Base-by-base conservation (phyloP, 768 basidiomycete species). In the Lanmaoa rubissima region DNA sequence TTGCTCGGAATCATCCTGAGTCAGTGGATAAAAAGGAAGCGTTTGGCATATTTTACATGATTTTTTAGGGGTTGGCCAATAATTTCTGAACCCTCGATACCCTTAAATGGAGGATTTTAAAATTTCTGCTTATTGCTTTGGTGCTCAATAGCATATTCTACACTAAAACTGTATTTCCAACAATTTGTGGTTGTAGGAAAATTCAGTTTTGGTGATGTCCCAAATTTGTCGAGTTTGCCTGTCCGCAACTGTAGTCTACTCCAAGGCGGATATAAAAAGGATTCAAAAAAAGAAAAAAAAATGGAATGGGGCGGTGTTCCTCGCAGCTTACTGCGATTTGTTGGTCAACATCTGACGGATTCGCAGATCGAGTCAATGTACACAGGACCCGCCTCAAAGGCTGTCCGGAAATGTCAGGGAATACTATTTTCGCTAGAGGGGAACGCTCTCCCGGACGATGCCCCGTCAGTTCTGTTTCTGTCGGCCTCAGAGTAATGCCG, bases 231-330 rank as follows among this genome's bases (percentile, higher is more conserved):
- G 32, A 55, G 5, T 14, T 21, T 8, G n/a, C 9, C n/a, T 8
- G 48, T 5, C 26, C 16, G 1, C 0, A 5, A 43, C 55, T 13
- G 38, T 21, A n/a, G n/a, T n/a, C n/a, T n/a, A n/a, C n/a, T n/a
- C n/a, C n/a, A n/a, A n/a, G n/a, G n/a, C n/a, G n/a, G n/a, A n/a
- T n/a, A n/a, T n/a, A n/a, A n/a, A 24, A 24, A 24, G 21, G 21
- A 24, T 24, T 24, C 21, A 24, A 24, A 24, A 24, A 24, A 24
- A 24, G 3, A 24, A 90, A 2, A n/a, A 19, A n/a, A n/a, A n/a
- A n/a, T n/a, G 12, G 8, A 32, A 4, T 59, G 44, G 43, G 48
- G 54, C 1, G 14, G n/a, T 13, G 14, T 26, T 14, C 35, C 47
- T 13, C 48, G 31, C 16, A 28, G 6, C 0, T 13, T 49, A 7